Base-by-base conservation (phyloP, 1,139 yeast species). In the Pichia sp. region DNA sequence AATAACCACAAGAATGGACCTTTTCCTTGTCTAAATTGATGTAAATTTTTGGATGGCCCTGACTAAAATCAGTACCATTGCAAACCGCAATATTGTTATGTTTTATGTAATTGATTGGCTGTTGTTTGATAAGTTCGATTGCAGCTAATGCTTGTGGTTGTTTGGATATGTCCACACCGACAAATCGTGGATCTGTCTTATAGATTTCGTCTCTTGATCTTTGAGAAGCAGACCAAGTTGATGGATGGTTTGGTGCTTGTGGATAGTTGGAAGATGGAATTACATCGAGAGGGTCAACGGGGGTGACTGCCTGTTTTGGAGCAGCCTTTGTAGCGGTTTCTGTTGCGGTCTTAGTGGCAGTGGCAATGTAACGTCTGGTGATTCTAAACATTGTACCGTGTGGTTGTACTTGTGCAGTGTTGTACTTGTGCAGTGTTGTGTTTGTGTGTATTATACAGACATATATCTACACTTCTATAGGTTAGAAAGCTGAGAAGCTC, bases 101-200 rank as follows among this genome's bases (percentile, higher is more conserved):
- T 41, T 32, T 32, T 32, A 86, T 70, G 63, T 77, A 84, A 59
- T 79, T 71, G 44, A 87, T 69, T 12, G 96, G 95, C 61, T 81
- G 80, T 61, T 83, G 68, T 40, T 85, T 82, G 61, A 87, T 85
- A 65, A 87, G 74, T 48, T 86, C 92, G 63, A 87, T 87, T 53
- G 95, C 95, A 42, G 95, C 87, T 55, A 80, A 78, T 8, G 95
- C 90, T 61, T 77, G 77, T 52, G 96, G 96, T 68, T 87, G 94
- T 50, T 66, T 61, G 5, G 68, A 71, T 54, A 86, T 71, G 62
- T 86, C 87, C 56, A 73, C 77, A 61, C 86, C 95, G 48, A 82
- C 77, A 60, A 86, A 86, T 60, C 92, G 74, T 13, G 89, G 82
- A 55, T 82, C 79, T 45, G 61, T 67, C 44, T 74, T 67, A 59